Evolutionary conservation across 2,329 filamentous ascomycete genomes (phyloP), one percentile per base, ranked within the genome.

Genomic region (Fusarium udum): DNA sequence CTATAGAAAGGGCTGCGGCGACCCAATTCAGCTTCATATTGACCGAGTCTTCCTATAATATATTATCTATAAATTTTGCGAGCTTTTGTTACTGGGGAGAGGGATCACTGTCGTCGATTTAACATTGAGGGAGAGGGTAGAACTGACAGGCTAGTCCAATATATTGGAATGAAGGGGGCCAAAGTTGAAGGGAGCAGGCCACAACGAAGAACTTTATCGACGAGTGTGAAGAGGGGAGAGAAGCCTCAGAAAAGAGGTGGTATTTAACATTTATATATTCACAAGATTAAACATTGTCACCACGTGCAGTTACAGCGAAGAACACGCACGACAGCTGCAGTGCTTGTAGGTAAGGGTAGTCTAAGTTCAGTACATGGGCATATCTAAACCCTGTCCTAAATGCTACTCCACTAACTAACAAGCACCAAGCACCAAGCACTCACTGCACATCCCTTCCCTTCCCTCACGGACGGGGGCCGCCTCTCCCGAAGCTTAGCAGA

Each of bases 21-120:
- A 83, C 56, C 42, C 78, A 76, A 43, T 76, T 64, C 51, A 78
- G 75, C 80, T 81, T 83, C 82, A 83, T 84, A 68, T 40, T 77
- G 51, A 58, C 10, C 16, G 22, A 24, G n/a, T 49, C 18, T 32
- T 51, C n/a, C 16, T 60, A 56, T 37, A 20, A 51, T 61, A 32
- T 34, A 28, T 6, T 40, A 13, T 18, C 42, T 69, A 16, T 22
- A 18, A 34, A 7, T 5, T 37, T 20, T 10, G 66, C 52, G 5
- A 69, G 49, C 18, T 20, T 43, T 14, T 20, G 18, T 32, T 34
- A 15, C 26, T 4, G 12, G 22, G 13, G 31, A 51, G 15, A 46
- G 37, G 36, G 31, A 42, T 24, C 14, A 53, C 28, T n/a, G 22
- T 16, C 31, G 24, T 45, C 26, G 36, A 26, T 55, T 57, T 28